Percentiles rank a stretch among this genome's conserved stretches.
phyloP scores from a whole-genome alignment of 2,329 filamentous ascomycete genomes.

The Orbilia oligospora region DNA sequence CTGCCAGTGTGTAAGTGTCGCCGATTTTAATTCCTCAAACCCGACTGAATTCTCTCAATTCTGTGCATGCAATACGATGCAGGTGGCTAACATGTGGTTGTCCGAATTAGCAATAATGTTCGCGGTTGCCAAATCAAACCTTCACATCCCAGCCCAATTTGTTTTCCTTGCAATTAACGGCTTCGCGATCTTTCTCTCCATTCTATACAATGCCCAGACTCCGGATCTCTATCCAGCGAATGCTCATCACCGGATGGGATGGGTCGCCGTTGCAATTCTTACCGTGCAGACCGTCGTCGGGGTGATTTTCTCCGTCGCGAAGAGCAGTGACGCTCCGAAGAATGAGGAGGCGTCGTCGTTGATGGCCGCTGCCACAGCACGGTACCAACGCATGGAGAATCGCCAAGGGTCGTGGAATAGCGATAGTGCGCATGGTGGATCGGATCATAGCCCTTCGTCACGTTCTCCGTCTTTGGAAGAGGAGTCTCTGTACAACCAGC shows the following conservation, averaged over 20 bases:
- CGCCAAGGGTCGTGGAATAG: conserved; percentile 56
- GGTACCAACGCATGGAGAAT: conserved; percentile 53
- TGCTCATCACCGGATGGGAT: conserved; percentile 89
- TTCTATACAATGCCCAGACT: conserved; percentile 83
- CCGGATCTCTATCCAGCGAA: conserved; percentile 90
- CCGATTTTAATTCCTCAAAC: conserved; percentile 21
- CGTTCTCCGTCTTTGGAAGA: conserved; percentile 55
- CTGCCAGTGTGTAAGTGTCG: conserved; percentile 77
- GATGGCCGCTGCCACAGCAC: conserved; percentile 70
- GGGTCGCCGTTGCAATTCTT: conserved; percentile 82
- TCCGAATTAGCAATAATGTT: conserved; percentile 80
- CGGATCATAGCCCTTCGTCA: conserved; percentile 51
- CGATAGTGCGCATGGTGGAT: conserved; percentile 58
- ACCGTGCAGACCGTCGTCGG: conserved; percentile 79
- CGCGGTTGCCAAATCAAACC: conserved; percentile 83
- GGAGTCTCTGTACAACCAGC: conserved; percentile 36
- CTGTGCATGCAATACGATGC: conserved; percentile 11
- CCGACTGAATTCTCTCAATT: neutral
- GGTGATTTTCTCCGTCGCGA: conserved; percentile 72
- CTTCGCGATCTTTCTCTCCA: conserved; percentile 76
- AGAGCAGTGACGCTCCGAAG: conserved; percentile 65
- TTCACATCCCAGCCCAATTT: conserved; percentile 79
- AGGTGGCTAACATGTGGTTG: conserved; percentile 23
- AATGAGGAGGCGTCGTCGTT: conserved; percentile 73
- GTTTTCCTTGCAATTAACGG: conserved; percentile 76